Percentiles rank a stretch among this genome's conserved stretches.
These are phyloP conservation scores for Coemansia sp. DNA, from an alignment of 192 early-diverging fungal genomes.

Conservation along the genomic window DNA sequence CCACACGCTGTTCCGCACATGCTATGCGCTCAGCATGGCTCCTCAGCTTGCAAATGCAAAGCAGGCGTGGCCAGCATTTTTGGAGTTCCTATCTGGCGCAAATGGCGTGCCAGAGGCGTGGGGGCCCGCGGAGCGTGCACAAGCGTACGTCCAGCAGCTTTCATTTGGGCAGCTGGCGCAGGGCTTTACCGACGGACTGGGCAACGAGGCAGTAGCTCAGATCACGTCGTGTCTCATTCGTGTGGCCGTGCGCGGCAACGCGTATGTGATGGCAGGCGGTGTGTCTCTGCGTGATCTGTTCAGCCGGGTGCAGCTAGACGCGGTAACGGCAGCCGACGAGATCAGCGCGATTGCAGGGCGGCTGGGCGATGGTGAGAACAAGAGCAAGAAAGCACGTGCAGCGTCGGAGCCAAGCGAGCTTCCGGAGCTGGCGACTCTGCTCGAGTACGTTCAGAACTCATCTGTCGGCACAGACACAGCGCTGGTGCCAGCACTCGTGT, in stretches of 20 bases:
- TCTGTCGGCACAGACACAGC: slow-evolving; percentile 49
- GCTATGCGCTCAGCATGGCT: slow-evolving; percentile 23
- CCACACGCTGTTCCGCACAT: slow-evolving; percentile 28
- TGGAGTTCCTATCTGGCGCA: slow-evolving; percentile 24
- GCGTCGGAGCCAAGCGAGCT: slow-evolving; percentile 37
- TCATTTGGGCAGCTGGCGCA: slow-evolving; percentile 34
- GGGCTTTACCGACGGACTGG: slow-evolving; percentile 18
- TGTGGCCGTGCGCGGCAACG: slow-evolving; percentile 25
- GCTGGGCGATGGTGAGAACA: slow-evolving; percentile 26
- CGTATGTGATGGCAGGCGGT: slow-evolving; percentile 18
- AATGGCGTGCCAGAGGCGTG: slow-evolving; percentile 1
- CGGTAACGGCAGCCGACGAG: slow-evolving; percentile 28
- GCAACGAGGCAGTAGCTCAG: slow-evolving; percentile 2
- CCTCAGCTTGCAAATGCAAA: slow-evolving; percentile 8
- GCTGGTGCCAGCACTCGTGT: slow-evolving; percentile 70
- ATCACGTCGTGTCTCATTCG: slow-evolving; percentile 30
- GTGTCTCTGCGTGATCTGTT: slow-evolving; percentile 38
- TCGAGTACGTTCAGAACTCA: slow-evolving; percentile 78
- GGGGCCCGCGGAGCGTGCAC: slow-evolving; percentile 7
- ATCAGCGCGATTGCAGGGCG: slow-evolving; percentile 19
- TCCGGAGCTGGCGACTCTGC: slow-evolving; percentile 61
- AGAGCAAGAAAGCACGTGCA: slow-evolving; percentile 12
- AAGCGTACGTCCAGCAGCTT: slow-evolving; percentile 42
- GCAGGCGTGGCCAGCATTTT: slow-evolving; percentile 25
- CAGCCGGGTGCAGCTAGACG: slow-evolving; percentile 25